phyloP scores from a whole-genome alignment of 805 yeast genomes.

The Lipomyces kockii region DNA sequence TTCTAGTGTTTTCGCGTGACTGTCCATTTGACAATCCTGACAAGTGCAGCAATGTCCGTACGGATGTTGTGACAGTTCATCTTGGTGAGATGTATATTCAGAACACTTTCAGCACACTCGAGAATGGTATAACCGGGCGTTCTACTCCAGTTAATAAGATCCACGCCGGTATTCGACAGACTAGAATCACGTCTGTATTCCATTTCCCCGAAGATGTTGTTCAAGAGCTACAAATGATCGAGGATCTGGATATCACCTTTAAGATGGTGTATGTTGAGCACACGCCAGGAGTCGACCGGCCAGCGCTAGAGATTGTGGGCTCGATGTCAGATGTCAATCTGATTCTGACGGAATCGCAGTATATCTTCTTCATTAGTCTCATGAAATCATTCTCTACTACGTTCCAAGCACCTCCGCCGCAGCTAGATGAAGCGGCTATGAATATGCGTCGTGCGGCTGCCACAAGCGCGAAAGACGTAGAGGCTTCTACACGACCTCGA shows the following conservation, averaged over 20 bases:
- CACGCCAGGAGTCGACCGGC: slow-evolving; percentile 33
- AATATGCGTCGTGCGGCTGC: slow-evolving; percentile 12
- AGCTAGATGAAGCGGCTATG: slow-evolving; percentile 25
- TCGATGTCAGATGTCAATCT: slow-evolving; percentile 39
- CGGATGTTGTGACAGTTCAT: slow-evolving; percentile 69
- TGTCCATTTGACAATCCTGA: slow-evolving; percentile 46
- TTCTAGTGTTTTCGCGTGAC: slow-evolving; percentile 72
- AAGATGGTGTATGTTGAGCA: slow-evolving; percentile 45
- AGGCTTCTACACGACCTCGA: slow-evolving; percentile 9
- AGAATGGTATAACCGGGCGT: slow-evolving; percentile 36
- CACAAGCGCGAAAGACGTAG: slow-evolving; percentile 4
- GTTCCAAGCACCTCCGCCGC: slow-evolving; percentile 31
- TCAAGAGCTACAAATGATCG: slow-evolving; percentile 66
- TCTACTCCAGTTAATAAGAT: slow-evolving; percentile 56
- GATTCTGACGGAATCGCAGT: slow-evolving; percentile 39
- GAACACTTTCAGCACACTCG: slow-evolving; percentile 57
- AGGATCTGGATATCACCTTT: slow-evolving; percentile 60
- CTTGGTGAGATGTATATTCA: slow-evolving; percentile 80
- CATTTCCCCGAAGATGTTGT: slow-evolving; percentile 51
- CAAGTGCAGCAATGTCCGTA: slow-evolving; percentile 44
- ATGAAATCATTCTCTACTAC: slow-evolving; percentile 35
- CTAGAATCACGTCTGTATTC: slow-evolving; percentile 68
- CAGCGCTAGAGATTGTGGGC: slow-evolving; percentile 38
- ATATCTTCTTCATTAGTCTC: slow-evolving; percentile 36
- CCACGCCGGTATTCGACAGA: slow-evolving; percentile 70